These are phyloP conservation scores for Neostapfia colusana DNA, from an alignment of 176 grass and related monocot species.

Conservation along the genomic window DNA sequence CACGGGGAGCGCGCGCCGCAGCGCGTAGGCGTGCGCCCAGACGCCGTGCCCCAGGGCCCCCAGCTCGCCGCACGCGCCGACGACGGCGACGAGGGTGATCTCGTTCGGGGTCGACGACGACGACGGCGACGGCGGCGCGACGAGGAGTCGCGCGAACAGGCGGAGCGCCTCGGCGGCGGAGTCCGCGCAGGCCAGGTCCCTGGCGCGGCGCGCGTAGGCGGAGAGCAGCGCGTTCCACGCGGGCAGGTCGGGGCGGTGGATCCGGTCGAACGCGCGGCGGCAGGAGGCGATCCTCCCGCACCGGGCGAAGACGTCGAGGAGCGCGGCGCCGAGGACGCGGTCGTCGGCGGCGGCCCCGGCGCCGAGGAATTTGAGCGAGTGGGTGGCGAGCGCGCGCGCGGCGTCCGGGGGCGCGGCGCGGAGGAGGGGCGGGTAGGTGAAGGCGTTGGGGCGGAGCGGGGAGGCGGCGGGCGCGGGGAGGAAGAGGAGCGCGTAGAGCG, in stretches of 20 bases:
- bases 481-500: slow-evolving; percentile 45
- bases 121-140: neutral
- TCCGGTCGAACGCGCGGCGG: slow-evolving; percentile 36
- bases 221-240: slow-evolving; percentile 50
- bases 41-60: slow-evolving; percentile 37
- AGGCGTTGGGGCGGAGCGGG: slow-evolving; percentile 40
- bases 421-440: slow-evolving; percentile 57
- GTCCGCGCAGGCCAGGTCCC: neutral
- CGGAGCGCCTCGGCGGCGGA: slow-evolving; percentile 23
- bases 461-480: neutral
- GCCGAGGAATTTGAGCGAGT: slow-evolving; percentile 54
- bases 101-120: slow-evolving; percentile 21
- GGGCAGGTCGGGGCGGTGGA: slow-evolving; percentile 32
- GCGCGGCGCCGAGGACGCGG: slow-evolving; percentile 40
- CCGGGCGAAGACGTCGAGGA: slow-evolving; percentile 39
- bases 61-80: slow-evolving; percentile 42
- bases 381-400: slow-evolving; percentile 44
- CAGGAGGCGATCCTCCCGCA: slow-evolving; percentile 35
- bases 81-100: slow-evolving; percentile 47
- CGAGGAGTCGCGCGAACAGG: slow-evolving; percentile 19
- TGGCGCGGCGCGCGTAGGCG: slow-evolving; percentile 14
- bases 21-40: slow-evolving; percentile 45
- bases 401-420: slow-evolving; percentile 24
- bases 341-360: slow-evolving; percentile 5
- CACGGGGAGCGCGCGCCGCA: neutral